Conservation (phyloP, 202 grass and related monocot genomes). For the Zoysia matrella region DNA sequence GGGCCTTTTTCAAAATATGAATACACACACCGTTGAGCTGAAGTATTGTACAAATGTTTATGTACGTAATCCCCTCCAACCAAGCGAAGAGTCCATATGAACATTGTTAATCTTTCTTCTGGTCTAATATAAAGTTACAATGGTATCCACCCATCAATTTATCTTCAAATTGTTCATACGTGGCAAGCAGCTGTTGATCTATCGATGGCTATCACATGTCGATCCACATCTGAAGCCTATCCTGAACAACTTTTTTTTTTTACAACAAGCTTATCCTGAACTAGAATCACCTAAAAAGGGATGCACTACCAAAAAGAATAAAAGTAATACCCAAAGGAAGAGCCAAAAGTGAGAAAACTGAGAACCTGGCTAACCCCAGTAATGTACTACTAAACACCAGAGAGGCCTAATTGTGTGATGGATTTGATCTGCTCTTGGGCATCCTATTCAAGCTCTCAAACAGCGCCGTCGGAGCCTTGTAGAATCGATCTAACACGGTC, state of each 20-base stretch:
- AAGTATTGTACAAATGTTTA: neutral
- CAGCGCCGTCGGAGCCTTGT: conserved; percentile 33
- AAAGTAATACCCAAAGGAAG: neutral
- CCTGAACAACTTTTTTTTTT: neutral
- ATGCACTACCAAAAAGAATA: neutral
- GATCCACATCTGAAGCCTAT: no score
- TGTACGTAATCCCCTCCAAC: neutral
- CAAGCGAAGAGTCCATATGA: neutral
- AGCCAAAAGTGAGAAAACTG: neutral
- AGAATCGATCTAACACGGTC: neutral
- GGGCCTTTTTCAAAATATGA: neutral
- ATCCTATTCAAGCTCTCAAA: conserved; percentile 43
- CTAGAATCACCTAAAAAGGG: conserved; percentile 31
- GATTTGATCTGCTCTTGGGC: conserved; percentile 48
- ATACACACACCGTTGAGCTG: neutral
- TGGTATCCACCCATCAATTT: conserved; percentile 21
- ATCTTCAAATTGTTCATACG: conserved; percentile 32
- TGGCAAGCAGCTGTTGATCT: conserved; percentile 27
- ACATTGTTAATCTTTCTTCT: neutral
- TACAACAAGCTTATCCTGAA: conserved; percentile 1
- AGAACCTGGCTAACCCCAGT: conserved; percentile 1
- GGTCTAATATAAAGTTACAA: neutral
- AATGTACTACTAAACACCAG: neutral
- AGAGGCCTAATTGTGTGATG: conserved; percentile 50
- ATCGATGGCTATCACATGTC: neutral